Evolutionary conservation across 1,284 basidiomycete genomes (phyloP), one percentile per base, ranked within the genome.

Genomic region (Ustilago xerochloae): DNA sequence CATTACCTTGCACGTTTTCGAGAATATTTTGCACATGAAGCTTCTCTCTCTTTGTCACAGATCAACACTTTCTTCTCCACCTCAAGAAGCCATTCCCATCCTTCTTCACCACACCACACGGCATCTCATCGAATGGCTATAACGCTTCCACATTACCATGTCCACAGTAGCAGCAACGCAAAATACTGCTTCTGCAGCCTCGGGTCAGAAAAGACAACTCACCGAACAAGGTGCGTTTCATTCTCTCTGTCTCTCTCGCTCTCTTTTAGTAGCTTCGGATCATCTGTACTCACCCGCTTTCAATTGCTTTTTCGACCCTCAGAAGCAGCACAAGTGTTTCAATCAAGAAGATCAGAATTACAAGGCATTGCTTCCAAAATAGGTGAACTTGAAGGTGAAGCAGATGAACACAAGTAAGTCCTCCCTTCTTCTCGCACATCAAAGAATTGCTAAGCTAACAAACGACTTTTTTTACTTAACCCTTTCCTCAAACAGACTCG

Each of bases 401-500:
- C 77, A 13, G 82, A 84, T 56, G 82, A 84, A 54, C 82, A 84
- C 72, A 70, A 69, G 81, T 83, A 57, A 52, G 81, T 77, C n/a
- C 32, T 24, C 20, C 32, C 30, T 15, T 22, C 35, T 48, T 16
- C 22, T 20, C 33, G 15, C 35, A 18, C 33, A 30, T 20, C 6
- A 9, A 26, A 12, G n/a, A n/a, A 10, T 12, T 16, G 28, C 5
- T 20, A 54, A 24, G 30, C 2, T 20, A 9, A 33, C 47, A 38
- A 24, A 55, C 35, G n/a, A 18, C 8, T 9, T 18, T 8, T 15
- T 33, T n/a, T 26, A n/a, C 22, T 26, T 26, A 2, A n/a, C 18
- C 15, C 4, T 30, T 8, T 54, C 7, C 6, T 22, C 22, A 13
- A 28, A 18, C 78, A 98, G 94, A 41, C 88, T 99, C 16, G 97